Evolutionary conservation across 345 rosid genomes (phyloP).

Genomic region (Hypericum perforatum): DNA sequence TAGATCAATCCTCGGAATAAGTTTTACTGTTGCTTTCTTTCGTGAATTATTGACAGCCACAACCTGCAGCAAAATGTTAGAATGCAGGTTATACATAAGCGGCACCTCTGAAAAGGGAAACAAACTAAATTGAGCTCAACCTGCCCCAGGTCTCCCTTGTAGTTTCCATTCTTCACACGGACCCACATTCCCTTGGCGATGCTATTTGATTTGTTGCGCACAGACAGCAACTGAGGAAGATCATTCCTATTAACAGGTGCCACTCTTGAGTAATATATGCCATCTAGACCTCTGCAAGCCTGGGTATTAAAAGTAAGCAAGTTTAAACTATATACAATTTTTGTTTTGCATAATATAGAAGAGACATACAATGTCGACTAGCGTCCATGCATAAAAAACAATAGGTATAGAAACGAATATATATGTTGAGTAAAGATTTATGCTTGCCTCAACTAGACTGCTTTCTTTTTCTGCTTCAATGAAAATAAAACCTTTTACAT

Average conservation of each 20-base stretch:
- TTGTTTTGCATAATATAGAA: no score
- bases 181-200: constrained; percentile 70
- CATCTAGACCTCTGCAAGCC: constrained; percentile 69
- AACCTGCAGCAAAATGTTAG: constrained; percentile 41
- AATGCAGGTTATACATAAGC: not conserved
- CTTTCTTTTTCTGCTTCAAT: constrained; percentile 68
- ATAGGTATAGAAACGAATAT: no score
- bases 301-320: constrained; percentile 16
- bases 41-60: constrained; percentile 59
- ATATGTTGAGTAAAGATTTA: no score
- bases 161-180: constrained; percentile 77
- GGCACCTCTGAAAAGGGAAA: constrained; percentile 7
- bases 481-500: constrained; percentile 64
- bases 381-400: no score
- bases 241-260: constrained; percentile 52
- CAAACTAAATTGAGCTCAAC: constrained; percentile 20
- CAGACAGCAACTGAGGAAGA: constrained; percentile 48
- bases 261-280: constrained; percentile 58
- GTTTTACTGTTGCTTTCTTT: constrained; percentile 67
- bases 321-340: not conserved
- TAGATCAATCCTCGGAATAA: constrained; percentile 87
- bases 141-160: constrained; percentile 93
- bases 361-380: no score
- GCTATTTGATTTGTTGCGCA: constrained; percentile 38
- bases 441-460: constrained; percentile 60